These are phyloP conservation scores for Lagenidium giganteum DNA, from an alignment of 352 stramenopile species.

Conservation along the genomic window DNA sequence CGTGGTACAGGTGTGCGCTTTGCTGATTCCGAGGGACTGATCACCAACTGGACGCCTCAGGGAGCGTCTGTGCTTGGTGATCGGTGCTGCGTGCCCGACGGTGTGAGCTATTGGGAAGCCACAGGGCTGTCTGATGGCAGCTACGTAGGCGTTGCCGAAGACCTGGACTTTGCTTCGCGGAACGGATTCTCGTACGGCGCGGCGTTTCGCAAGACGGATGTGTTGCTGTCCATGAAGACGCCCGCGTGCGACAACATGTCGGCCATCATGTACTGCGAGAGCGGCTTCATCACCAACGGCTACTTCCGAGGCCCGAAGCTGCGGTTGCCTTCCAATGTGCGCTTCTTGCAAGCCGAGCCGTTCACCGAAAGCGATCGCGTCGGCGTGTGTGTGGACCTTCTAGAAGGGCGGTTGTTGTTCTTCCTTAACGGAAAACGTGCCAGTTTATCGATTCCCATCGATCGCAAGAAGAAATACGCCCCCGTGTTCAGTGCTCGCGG, in stretches of 20 bases:
- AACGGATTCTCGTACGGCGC: slow-evolving; percentile 31
- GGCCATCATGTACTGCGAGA: slow-evolving; percentile 72
- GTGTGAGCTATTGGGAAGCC: slow-evolving; percentile 71
- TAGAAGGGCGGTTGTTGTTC: slow-evolving; percentile 50
- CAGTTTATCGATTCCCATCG: slow-evolving; percentile 35
- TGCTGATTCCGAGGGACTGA: slow-evolving; percentile 24
- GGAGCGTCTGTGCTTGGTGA: slow-evolving; percentile 50
- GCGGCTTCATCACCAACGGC: slow-evolving; percentile 61
- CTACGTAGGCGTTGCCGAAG: slow-evolving; percentile 46
- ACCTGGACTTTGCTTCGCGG: slow-evolving; percentile 27
- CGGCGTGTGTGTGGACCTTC: slow-evolving; percentile 49
- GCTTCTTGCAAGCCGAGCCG: slow-evolving; percentile 35
- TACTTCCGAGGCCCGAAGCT: slow-evolving; percentile 52
- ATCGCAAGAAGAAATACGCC: slow-evolving; percentile 29
- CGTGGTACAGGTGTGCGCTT: slow-evolving; percentile 44
- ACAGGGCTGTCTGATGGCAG: slow-evolving; percentile 52
- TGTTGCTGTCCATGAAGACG: slow-evolving; percentile 39
- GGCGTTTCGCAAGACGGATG: slow-evolving; percentile 20
- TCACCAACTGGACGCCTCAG: slow-evolving; percentile 35
- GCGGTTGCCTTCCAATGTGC: slow-evolving; percentile 29
- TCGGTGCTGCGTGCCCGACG: slow-evolving; percentile 22
- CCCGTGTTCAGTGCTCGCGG: slow-evolving; percentile 52
- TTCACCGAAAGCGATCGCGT: slow-evolving; percentile 51
- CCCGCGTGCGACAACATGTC: slow-evolving; percentile 61
- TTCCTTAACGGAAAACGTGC: slow-evolving; percentile 42